Evolutionary conservation across 2,329 filamentous ascomycete species (phyloP), one percentile per base, ranked within the genome.

Genomic region (Ophiocordyceps camponoti-floridani): DNA sequence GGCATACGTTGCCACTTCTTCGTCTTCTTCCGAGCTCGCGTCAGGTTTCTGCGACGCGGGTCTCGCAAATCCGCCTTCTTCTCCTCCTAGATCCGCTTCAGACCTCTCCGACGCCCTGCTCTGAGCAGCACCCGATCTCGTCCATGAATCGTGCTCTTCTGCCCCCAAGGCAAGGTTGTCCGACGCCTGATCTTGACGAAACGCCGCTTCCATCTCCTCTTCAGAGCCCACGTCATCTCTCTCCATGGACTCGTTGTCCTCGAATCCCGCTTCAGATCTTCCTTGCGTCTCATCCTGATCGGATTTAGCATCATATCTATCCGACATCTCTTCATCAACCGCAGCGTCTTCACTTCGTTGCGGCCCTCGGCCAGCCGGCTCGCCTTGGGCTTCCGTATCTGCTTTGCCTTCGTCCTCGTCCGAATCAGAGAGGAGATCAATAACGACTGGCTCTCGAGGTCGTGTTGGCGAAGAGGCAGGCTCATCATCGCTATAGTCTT

Each of bases 361-460:
- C 16, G n/a, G 35, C 16, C 6, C n/a, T 38, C 35, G 35, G 6
- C n/a, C 11, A 8, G n/a, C 16, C 13, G 35, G 35, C 11, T 3
- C n/a, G 14, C 11, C 35, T 16, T 18, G n/a, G 13, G 35, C 35
- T 38, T 11, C n/a, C 13, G 35, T 18, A 18, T n/a, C 35, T 38
- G 35, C n/a, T n/a, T 10, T 16, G 35, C n/a, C n/a, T 4, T 10
- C n/a, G 7, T 38, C 35, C 16, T 19, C 16, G n/a, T 38, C 35
- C 35, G 35, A 38, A 16, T 38, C 35, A 6, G 35, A 38, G n/a
- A 38, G 35, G 4, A 38, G 35, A 18, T 38, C 35, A 10, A 38
- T 38, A 16, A 70, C 60, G 4, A 70, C 59, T 1, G 66, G 65
- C 8, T 58, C 54, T 8, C 54, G 54, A 1, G 58, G 47, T 10